Percentiles rank a stretch among this genome's conserved stretches.
Conservation (phyloP, 768 basidiomycete genomes). For the Mycena venus region DNA sequence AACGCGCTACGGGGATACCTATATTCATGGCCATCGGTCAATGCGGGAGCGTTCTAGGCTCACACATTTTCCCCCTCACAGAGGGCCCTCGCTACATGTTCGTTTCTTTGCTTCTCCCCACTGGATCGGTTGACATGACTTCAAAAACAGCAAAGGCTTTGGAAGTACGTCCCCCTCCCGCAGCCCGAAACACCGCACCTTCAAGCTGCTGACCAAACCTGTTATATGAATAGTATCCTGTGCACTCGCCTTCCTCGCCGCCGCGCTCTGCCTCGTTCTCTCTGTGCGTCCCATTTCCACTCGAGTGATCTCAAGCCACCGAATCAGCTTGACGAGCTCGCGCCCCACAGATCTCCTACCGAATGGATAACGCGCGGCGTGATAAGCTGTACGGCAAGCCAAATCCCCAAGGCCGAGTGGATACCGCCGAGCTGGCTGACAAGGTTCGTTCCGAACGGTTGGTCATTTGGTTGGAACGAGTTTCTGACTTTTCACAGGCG, state of each 20-base stretch:
- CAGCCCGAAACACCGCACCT: too few species aligned
- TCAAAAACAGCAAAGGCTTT: conserved; percentile 66
- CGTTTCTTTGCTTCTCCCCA: conserved; percentile 35
- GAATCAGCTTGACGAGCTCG: not conserved
- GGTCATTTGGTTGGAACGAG: not conserved
- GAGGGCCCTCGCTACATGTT: conserved; percentile 79
- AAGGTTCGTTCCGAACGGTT: conserved; percentile 58
- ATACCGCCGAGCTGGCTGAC: conserved; percentile 77
- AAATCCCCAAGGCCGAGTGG: conserved; percentile 60
- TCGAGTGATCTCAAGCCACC: not conserved
- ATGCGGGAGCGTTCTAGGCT: conserved; percentile 82
- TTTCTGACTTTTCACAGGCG: conserved; percentile 53
- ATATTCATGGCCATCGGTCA: conserved; percentile 88
- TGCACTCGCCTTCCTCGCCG: conserved; percentile 69
- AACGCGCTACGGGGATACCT: conserved; percentile 81
- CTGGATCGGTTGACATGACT: not conserved
- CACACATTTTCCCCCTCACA: conserved; percentile 75
- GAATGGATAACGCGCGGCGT: conserved; percentile 69
- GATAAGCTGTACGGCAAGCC: conserved; percentile 67
- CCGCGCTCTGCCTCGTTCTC: conserved; percentile 63
- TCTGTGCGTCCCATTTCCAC: conserved; percentile 52
- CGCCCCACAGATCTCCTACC: conserved; percentile 71
- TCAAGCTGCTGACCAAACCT: conserved; percentile 8
- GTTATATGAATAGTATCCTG: conserved; percentile 53
- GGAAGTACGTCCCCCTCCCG: conserved; percentile 53